These are phyloP conservation scores for Claviceps lovelessii DNA, from an alignment of 2,329 filamentous ascomycete genomes.

Conservation along the genomic window DNA sequence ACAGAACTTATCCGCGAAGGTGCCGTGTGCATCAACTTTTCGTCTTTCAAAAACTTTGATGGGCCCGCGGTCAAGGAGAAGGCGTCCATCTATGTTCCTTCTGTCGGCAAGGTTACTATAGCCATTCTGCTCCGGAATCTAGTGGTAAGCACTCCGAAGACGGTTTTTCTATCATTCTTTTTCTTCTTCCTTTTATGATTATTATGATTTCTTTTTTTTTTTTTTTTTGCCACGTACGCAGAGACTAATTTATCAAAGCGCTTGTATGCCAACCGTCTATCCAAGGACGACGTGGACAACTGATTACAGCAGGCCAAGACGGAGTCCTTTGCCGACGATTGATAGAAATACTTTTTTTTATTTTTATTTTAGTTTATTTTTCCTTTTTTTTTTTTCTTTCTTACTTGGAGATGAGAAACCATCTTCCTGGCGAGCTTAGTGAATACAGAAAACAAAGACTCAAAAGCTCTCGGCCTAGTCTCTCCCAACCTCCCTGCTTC, in stretches of 20 bases:
- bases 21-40: conserved; percentile 98
- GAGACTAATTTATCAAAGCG: conserved; percentile 25
- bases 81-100: conserved; percentile 91
- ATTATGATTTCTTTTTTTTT: too few species aligned
- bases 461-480: too few species aligned
- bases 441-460: too few species aligned
- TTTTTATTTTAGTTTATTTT: not conserved
- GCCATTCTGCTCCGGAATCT: conserved; percentile 80
- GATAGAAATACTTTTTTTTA: conserved; percentile 5
- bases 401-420: too few species aligned
- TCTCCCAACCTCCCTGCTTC: too few species aligned
- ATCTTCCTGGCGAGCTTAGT: too few species aligned
- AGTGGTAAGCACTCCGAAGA: conserved; percentile 43
- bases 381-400: too few species aligned
- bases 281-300: conserved; percentile 23
- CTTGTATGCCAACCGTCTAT: conserved; percentile 35
- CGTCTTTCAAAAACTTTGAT: conserved; percentile 86
- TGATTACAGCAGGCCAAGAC: conserved; percentile 24
- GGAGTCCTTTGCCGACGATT: conserved; percentile 28
- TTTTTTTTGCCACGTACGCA: not conserved
- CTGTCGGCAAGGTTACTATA: conserved; percentile 95
- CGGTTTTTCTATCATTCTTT: too few species aligned
- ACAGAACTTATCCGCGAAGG: conserved; percentile 72
- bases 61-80: conserved; percentile 78
- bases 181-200: not conserved